Evolutionary conservation across 169 alveolate genomes (phyloP).

Genomic region (Haemoproteus tartakovskyi): DNA sequence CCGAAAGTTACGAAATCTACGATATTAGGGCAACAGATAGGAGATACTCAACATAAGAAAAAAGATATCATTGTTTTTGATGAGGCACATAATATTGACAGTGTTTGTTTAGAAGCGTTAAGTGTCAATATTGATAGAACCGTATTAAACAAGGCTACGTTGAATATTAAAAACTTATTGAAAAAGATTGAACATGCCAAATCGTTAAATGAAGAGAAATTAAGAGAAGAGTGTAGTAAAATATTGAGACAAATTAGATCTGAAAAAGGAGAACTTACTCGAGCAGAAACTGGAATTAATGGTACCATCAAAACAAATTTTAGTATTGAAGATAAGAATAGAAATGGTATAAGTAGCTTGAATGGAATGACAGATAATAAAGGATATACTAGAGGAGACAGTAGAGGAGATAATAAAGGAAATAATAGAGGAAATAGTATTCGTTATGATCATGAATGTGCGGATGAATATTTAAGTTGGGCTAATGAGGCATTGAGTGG

Average conservation of each 20-base stretch:
- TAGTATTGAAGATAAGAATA: no score
- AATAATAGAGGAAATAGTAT: no score
- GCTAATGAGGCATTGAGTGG: no score
- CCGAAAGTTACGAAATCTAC: constrained; percentile 91
- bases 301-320: not conserved
- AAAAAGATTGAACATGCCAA: constrained; percentile 75
- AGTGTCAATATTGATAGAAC: constrained; percentile 88
- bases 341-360: no score
- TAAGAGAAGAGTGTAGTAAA: constrained; percentile 41
- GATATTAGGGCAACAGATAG: constrained; percentile 24
- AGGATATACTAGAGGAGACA: no score
- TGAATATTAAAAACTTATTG: constrained; percentile 78
- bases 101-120: constrained; percentile 96
- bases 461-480: no score
- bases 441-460: no score
- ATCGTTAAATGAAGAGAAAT: constrained; percentile 67
- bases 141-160: constrained; percentile 83
- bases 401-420: no score
- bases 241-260: constrained; percentile 3
- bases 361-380: no score
- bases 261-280: no score
- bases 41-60: constrained; percentile 10
- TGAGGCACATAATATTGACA: constrained; percentile 98
- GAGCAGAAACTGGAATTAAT: not conserved
- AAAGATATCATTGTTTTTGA: constrained; percentile 89